phyloP scores from a whole-genome alignment of 345 rosid genomes.

The Rhodamnia rubescens region DNA sequence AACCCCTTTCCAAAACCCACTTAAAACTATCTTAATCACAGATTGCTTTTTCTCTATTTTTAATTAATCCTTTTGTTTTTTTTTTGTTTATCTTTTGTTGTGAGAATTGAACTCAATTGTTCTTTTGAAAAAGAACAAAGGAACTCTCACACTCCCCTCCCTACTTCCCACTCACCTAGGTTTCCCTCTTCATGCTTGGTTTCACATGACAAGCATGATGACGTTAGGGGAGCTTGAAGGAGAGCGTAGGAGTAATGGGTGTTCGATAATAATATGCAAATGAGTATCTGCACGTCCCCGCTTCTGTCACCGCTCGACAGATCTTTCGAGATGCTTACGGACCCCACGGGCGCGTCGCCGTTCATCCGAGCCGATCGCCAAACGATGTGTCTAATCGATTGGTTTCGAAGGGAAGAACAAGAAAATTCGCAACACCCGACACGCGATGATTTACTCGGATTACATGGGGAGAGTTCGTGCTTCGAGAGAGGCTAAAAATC shows the following conservation, averaged over 20 bases:
- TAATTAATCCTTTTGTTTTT: not conserved
- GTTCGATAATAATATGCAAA: not conserved
- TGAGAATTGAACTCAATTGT: not conserved
- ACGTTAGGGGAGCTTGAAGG: not conserved
- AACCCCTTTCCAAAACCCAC: not conserved
- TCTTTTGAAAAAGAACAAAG: not conserved
- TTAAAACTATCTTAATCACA: not conserved
- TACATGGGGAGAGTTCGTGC: no score
- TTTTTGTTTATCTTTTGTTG: not conserved
- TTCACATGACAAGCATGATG: not conserved
- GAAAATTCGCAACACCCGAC: not conserved
- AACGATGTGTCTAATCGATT: not conserved
- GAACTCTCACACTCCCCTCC: not conserved
- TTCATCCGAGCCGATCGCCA: not conserved
- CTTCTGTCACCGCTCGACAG: not conserved
- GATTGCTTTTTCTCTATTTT: not conserved
- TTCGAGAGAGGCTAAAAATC: not conserved
- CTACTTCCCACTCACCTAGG: not conserved
- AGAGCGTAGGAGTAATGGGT: not conserved
- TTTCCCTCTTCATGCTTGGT: not conserved
- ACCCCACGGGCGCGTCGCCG: fast-evolving
- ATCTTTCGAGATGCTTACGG: not conserved
- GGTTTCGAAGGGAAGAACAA: not conserved
- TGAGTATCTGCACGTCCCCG: not conserved
- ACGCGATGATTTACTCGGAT: not conserved